Evolutionary conservation across 495 filamentous ascomycete genomes (phyloP).

Genomic region (Elaphomyces granulatus): DNA sequence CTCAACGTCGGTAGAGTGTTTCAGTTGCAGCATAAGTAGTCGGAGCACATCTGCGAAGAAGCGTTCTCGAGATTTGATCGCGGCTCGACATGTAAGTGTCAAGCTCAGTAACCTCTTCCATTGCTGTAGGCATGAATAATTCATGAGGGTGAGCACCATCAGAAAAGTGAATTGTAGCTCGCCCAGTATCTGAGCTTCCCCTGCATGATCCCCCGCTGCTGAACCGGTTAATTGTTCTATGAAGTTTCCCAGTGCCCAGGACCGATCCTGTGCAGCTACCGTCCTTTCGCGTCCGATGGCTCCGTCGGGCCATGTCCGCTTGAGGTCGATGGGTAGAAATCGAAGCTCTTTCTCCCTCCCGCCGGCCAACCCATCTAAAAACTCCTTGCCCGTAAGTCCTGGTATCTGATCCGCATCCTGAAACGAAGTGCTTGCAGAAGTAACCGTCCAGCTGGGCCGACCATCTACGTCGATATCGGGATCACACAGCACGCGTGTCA

Average conservation of each 20-base stretch:
- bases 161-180: slow-evolving; percentile 80
- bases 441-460: slow-evolving; percentile 29
- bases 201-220: slow-evolving; percentile 11
- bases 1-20: slow-evolving; percentile 55
- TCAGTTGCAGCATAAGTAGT: slow-evolving; percentile 54
- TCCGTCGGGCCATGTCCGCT: slow-evolving; percentile 51
- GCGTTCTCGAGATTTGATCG: slow-evolving; percentile 38
- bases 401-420: slow-evolving; percentile 38
- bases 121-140: slow-evolving; percentile 73
- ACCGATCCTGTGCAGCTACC: slow-evolving; percentile 54
- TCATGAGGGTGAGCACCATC: slow-evolving; percentile 66
- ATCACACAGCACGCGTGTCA: slow-evolving; percentile 27
- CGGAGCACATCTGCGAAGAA: slow-evolving; percentile 48
- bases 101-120: slow-evolving; percentile 68
- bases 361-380: slow-evolving; percentile 1
- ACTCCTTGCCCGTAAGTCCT: slow-evolving; percentile 21
- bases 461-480: slow-evolving; percentile 26
- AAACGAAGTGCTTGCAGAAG: slow-evolving; percentile 31
- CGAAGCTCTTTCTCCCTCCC: slow-evolving; percentile 30
- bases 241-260: slow-evolving; percentile 49
- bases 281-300: slow-evolving; percentile 59
- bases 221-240: slow-evolving; percentile 19
- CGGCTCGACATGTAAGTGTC: slow-evolving; percentile 50
- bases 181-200: slow-evolving; percentile 47
- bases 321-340: slow-evolving; percentile 36